Conservation (phyloP, 1,284 basidiomycete species). For the Apiotrichum mycotoxinovorans region DNA sequence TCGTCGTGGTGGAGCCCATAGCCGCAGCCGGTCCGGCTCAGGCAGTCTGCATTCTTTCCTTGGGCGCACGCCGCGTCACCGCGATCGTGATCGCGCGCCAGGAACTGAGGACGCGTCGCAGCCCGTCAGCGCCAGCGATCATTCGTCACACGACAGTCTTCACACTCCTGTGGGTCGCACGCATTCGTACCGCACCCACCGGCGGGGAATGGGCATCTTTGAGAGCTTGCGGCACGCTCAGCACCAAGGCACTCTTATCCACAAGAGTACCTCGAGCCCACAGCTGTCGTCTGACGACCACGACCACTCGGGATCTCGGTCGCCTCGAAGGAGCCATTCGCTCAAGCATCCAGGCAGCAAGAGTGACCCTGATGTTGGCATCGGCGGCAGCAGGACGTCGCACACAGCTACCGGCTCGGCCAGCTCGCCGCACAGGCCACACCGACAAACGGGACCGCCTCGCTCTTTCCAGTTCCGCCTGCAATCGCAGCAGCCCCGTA, state of each 20-base stretch:
- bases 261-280: conserved; percentile 11
- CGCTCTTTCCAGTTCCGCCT: conserved; percentile 16
- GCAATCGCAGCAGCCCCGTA: conserved; percentile 1
- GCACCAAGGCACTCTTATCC: neutral
- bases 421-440: neutral
- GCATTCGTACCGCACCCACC: neutral
- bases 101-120: neutral
- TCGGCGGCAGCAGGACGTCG: neutral
- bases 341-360: neutral
- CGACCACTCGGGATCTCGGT: neutral
- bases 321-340: conserved; percentile 2
- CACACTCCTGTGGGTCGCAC: neutral
- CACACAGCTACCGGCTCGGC: neutral
- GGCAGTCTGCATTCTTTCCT: conserved; percentile 15
- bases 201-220: neutral
- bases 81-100: neutral
- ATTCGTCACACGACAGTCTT: neutral
- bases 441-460: conserved; percentile 13
- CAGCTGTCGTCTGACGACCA: neutral
- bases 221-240: neutral
- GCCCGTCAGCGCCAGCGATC: too few species aligned
- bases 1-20: neutral
- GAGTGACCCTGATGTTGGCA: conserved; percentile 9
- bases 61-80: neutral
- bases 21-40: conserved; percentile 9